A percentile compares a stretch with the other conserved stretches of the same genome.
phyloP scores from a whole-genome alignment of 371 early-diverging fungal species.

The Dinochytrium kinnereticum region DNA sequence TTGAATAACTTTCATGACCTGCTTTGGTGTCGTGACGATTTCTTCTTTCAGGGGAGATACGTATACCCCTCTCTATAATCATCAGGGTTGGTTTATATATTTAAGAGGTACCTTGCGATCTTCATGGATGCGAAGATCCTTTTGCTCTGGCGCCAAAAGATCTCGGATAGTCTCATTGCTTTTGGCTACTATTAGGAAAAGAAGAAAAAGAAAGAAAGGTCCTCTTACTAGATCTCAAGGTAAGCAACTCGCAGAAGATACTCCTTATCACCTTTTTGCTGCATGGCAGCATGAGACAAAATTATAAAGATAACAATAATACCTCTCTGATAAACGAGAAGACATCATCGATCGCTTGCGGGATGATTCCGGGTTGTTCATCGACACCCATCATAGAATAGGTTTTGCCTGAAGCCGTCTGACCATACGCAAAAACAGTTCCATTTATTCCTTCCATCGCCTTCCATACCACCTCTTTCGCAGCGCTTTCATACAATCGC shows the following conservation, averaged over 20 bases:
- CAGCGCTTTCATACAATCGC: conserved; percentile 41
- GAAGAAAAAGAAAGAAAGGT: too few relatives aligned
- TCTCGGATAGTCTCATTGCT: conserved; percentile 87
- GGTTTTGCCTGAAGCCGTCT: conserved; percentile 56
- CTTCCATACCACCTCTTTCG: conserved; percentile 41
- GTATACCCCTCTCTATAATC: conserved; percentile 76
- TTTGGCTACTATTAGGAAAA: too few relatives aligned
- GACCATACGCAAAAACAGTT: conserved; percentile 45
- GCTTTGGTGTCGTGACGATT: conserved; percentile 80
- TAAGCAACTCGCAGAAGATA: conserved; percentile 91
- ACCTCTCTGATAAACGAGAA: conserved; percentile 74
- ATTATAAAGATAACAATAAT: conserved; percentile 29
- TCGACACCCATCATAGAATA: conserved; percentile 66
- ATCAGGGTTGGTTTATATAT: background rate
- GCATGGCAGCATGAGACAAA: too few relatives aligned
- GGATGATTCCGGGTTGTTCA: conserved; percentile 79
- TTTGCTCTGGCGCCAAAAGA: conserved; percentile 74
- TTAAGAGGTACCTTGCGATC: conserved; percentile 61
- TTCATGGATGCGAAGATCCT: conserved; percentile 82
- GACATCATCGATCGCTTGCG: conserved; percentile 81
- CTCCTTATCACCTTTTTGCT: conserved; percentile 64
- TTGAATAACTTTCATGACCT: conserved; percentile 78
- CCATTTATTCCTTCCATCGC: conserved; percentile 55
- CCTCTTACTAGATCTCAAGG: conserved; percentile 85
- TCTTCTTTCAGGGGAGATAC: conserved; percentile 88